phyloP scores from a whole-genome alignment of 1,139 yeast genomes.

The Yamadazyma buinensis region DNA sequence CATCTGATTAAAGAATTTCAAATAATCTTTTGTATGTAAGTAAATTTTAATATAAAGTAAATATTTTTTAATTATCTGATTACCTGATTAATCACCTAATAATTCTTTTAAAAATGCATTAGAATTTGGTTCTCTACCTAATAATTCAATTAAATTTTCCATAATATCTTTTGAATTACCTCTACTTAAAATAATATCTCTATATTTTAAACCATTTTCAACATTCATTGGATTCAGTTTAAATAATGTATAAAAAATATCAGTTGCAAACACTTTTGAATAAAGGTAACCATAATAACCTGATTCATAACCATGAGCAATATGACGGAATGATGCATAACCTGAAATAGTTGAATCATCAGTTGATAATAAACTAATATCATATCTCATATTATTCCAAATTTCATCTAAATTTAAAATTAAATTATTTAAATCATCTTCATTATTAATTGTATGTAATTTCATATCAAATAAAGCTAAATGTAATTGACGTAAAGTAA shows the following conservation, averaged over 20 bases:
- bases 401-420: constrained; percentile 47
- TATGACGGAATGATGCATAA: constrained; percentile 75
- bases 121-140: constrained; percentile 74
- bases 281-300: constrained; percentile 87
- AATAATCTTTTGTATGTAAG: too few relatives aligned
- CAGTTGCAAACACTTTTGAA: constrained; percentile 83
- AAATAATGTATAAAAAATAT: constrained; percentile 74
- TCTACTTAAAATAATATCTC: constrained; percentile 63
- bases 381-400: constrained; percentile 65
- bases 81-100: constrained; percentile 12
- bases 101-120: constrained; percentile 68
- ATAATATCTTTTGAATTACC: constrained; percentile 74
- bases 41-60: constrained; percentile 1
- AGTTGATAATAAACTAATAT: constrained; percentile 52
- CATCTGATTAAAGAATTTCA: constrained; percentile 22
- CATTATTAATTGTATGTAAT: constrained; percentile 52
- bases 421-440: constrained; percentile 33
- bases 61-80: constrained; percentile 32
- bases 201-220: constrained; percentile 57
- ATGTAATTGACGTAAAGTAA: constrained; percentile 69
- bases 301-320: constrained; percentile 81
- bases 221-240: constrained; percentile 64
- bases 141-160: constrained; percentile 58
- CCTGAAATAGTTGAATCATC: constrained; percentile 60
- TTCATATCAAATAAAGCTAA: constrained; percentile 75